Evolutionary conservation across 2,329 filamentous ascomycete species (phyloP), one percentile per base, ranked within the genome.

Genomic region (Conoideocrella luteorostrata): DNA sequence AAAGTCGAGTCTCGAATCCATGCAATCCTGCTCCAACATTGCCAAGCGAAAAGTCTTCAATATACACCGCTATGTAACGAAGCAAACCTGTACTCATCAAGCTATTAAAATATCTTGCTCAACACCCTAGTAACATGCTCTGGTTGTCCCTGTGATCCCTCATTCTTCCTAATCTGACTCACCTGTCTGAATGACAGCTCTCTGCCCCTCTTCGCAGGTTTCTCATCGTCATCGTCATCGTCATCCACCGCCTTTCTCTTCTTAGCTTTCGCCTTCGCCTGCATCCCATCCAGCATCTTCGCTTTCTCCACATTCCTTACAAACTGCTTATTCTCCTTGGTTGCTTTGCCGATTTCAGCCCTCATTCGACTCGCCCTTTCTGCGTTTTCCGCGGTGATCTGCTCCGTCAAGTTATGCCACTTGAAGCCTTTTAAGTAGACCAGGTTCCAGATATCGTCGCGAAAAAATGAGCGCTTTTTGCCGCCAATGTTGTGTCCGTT

Each of bases 401-500:
- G 84, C 61, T 87, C 84, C 45, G 84, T 88, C 50, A 82, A 63
- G 55, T 82, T 72, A 50, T 76, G 70, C 88, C 88, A 94, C 64
- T 91, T 93, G 68, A 93, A 91, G 2, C 86, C 86, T 50, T 79
- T 84, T 49, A 94, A 68, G 58, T 94, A 94, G 48, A 86, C 75
- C 50, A 93, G 68, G 55, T 85, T 90, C 88, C 88, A 94, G 35
- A 94, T 75, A 61, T 94, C 88, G 60, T 94, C 88, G 54, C 86
- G 80, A 67, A 91, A 94, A 60, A 86, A 88, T 39, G 77, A 78
- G 11, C 86, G 77, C 68, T 94, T 94, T 68, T 90, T 90, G 21
- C 88, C 88, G 40, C 87, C 87, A 47, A 93, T 86, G 11, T 77
- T 86, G 50, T 77, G 78, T 33, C 84, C 84, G 58, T 94, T 94